A percentile compares a stretch with the other conserved stretches of the same genome.
phyloP scores from a whole-genome alignment of 2,329 filamentous ascomycete genomes.

The Waltergamsia citrina region DNA sequence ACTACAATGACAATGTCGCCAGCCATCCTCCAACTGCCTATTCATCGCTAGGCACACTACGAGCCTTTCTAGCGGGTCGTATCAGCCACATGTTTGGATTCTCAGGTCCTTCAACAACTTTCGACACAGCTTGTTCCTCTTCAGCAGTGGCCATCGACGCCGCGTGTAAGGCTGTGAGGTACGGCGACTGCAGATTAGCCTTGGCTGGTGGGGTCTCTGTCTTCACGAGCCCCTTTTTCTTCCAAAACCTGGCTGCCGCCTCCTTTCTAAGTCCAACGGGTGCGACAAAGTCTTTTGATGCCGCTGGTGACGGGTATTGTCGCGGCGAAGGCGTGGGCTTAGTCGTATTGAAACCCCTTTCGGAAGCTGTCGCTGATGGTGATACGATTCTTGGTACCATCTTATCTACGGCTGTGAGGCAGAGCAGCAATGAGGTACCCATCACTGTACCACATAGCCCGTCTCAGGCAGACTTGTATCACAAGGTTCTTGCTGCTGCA shows the following conservation, averaged over 20 bases:
- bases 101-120: slow-evolving; percentile 18
- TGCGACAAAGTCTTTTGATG: slow-evolving; percentile 22
- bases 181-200: slow-evolving; percentile 23
- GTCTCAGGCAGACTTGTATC: slow-evolving; percentile 4
- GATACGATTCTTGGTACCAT: slow-evolving; percentile 34
- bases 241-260: slow-evolving; percentile 5
- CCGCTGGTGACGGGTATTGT: slow-evolving; percentile 39
- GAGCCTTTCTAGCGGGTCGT: slow-evolving; percentile 1
- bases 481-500: slow-evolving; percentile 16
- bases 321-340: slow-evolving; percentile 36
- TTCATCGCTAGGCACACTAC: slow-evolving; percentile 14
- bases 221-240: slow-evolving; percentile 7
- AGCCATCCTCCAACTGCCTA: slow-evolving; percentile 18
- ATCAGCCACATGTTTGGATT: slow-evolving; percentile 11
- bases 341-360: slow-evolving; percentile 37
- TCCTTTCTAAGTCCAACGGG: slow-evolving; percentile 19
- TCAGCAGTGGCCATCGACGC: slow-evolving; percentile 20
- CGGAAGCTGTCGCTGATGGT: slow-evolving; percentile 33
- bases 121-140: slow-evolving; percentile 27
- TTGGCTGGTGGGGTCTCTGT: slow-evolving; percentile 32
- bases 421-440: slow-evolving; percentile 29
- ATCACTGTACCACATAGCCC: slow-evolving; percentile 16
- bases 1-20: slow-evolving; percentile 19
- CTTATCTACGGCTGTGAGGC: slow-evolving; percentile 24
- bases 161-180: slow-evolving; percentile 15